Evolutionary conservation across 805 yeast species (phyloP), one percentile per base, ranked within the genome.

Genomic region (Candida bentonensis): DNA sequence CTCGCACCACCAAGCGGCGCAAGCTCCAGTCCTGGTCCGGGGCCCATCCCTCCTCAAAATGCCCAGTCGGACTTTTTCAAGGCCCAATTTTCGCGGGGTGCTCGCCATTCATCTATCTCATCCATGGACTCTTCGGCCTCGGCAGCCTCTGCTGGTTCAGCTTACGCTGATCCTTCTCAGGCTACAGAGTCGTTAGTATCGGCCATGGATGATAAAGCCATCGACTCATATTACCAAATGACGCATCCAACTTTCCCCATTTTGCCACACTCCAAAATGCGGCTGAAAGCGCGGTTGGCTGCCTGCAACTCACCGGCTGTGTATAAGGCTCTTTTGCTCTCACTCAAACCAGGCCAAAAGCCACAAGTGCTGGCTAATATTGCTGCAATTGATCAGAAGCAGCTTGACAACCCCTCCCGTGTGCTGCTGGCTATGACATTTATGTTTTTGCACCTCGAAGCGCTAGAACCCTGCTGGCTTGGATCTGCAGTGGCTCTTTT

Each of bases 241-340:
- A 53, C 63, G 42, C 69, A 66, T 49, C 64, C 66, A 7, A 51
- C 58, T 21, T 51, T 65, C 44, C 70, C 70, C 5, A 44, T 66
- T 21, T 55, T 66, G 33, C 65, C 66, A 3, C 61, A 63, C 23
- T 51, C 58, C 22, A 52, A 57, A 22, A 51, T 55, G 15, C 57
- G 55, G 43, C 55, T 63, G 23, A 51, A 58, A 39, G 48, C 52
- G 4, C 49, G 60, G 22, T 48, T 66, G 33, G 50, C 51, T 39
- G 45, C 53, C 42, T 45, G 58, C 43, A 46, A 54, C 39, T 42
- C 57, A 43, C 20, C 54, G 28, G 44, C 53, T 41, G 44, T 58
- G 47, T 49, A 58, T 40, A 22, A 57, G 50, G 49, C 59, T 39
- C 45, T 59, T 44, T 44, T 62, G 48, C 36, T 48, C 48, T 47